Conservation (phyloP, 2,329 filamentous ascomycete species). For the Trichophyton simii region DNA sequence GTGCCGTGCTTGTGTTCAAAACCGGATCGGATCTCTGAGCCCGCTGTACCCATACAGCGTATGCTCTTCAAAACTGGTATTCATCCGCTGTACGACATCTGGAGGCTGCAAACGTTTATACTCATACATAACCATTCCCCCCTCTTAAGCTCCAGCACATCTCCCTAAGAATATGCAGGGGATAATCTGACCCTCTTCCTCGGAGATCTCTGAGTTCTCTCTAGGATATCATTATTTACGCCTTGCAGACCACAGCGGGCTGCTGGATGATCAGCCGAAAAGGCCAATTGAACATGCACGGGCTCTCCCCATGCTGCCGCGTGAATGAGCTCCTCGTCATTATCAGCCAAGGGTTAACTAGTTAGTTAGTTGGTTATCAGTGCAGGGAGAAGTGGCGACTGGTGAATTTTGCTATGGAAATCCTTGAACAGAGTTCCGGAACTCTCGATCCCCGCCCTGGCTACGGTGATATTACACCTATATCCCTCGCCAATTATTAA, state of each 20-base stretch:
- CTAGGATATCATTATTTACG: not conserved
- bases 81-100: not conserved
- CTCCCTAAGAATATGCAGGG: not conserved
- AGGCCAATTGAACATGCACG: not conserved
- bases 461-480: not conserved
- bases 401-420: not conserved
- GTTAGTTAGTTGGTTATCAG: not conserved
- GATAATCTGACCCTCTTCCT: not conserved
- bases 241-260: not conserved
- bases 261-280: not conserved
- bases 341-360: not conserved
- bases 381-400: not conserved
- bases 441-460: not conserved
- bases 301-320: not conserved
- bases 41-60: not conserved
- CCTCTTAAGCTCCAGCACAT: not conserved
- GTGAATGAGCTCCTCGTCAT: too few species aligned
- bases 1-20: not conserved
- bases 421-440: not conserved
- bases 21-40: not conserved
- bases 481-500: not conserved
- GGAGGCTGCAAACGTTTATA: not conserved
- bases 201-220: not conserved
- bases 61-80: not conserved
- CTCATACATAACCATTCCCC: not conserved